Conservation (phyloP, 2,329 filamentous ascomycete genomes). For the Plenodomus tracheiphilus region DNA sequence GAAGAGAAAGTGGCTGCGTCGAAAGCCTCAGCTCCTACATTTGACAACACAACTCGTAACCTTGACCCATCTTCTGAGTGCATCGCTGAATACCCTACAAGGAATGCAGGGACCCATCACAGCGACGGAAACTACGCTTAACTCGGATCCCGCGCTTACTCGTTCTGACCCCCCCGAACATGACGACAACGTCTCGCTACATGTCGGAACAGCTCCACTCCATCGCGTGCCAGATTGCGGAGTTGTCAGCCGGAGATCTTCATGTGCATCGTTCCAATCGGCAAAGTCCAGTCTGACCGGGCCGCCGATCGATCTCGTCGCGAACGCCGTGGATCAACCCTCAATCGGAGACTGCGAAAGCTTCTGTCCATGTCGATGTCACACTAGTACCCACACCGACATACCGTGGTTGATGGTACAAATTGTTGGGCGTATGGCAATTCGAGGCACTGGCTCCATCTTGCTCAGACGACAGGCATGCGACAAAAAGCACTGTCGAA, state of each 20-base stretch:
- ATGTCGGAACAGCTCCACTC: neutral
- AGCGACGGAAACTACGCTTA: constrained; percentile 1
- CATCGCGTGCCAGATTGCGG: neutral
- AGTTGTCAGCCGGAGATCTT: constrained; percentile 1
- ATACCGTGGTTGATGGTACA: constrained; percentile 4
- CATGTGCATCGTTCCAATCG: too few species aligned
- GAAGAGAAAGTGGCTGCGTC: constrained; percentile 4
- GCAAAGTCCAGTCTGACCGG: too few species aligned
- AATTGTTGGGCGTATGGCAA: constrained; percentile 2
- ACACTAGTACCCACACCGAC: neutral
- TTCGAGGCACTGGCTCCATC: constrained; percentile 6
- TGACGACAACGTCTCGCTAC: too few species aligned
- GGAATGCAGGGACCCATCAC: neutral
- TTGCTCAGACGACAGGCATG: constrained; percentile 2
- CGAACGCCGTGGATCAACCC: too few species aligned
- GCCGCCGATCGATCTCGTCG: too few species aligned
- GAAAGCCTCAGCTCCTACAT: constrained; percentile 2
- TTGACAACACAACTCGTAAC: neutral
- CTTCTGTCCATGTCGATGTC: constrained; percentile 10
- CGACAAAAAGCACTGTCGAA: constrained; percentile 6
- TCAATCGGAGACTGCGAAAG: constrained; percentile 1
- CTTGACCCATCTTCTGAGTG: neutral
- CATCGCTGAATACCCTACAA: constrained; percentile 1
- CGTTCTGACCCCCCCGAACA: neutral
- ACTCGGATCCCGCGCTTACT: neutral